Conservation (phyloP, 768 basidiomycete genomes). For the Tephrocybe sp. region DNA sequence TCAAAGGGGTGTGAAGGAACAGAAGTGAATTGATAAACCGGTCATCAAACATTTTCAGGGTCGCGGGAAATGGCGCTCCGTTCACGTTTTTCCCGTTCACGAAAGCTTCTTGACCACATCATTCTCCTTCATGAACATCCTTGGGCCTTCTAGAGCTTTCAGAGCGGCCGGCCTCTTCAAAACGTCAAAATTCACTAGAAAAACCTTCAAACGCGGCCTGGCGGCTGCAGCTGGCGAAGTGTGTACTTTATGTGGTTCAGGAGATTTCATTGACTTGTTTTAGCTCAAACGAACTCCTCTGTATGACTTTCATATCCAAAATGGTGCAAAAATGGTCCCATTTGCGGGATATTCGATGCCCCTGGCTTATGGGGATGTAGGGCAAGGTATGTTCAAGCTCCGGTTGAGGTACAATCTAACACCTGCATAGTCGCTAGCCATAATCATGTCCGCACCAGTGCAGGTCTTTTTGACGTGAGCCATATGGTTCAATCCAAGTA, state of each 20-base stretch:
- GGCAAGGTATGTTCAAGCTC: slow-evolving; percentile 58
- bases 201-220: slow-evolving; percentile 7
- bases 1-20: too few relatives aligned
- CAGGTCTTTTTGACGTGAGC: slow-evolving; percentile 93
- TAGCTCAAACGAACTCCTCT: slow-evolving; percentile 67
- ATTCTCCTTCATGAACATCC: slow-evolving; percentile 11
- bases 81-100: slow-evolving; percentile 3
- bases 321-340: slow-evolving; percentile 92
- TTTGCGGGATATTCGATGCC: slow-evolving; percentile 98
- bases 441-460: slow-evolving; percentile 78
- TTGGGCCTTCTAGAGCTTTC: slow-evolving; percentile 8
- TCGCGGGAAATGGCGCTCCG: slow-evolving; percentile 9
- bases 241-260: background rate
- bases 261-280: background rate
- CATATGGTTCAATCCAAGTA: slow-evolving; percentile 97
- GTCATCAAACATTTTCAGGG: background rate
- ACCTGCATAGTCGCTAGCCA: slow-evolving; percentile 75
- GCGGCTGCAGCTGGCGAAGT: slow-evolving; percentile 16
- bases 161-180: slow-evolving; percentile 5
- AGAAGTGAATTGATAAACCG: background rate
- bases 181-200: slow-evolving; percentile 5
- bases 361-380: slow-evolving; percentile 76
- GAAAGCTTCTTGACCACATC: background rate
- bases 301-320: slow-evolving; percentile 84
- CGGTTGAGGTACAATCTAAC: background rate